These are phyloP conservation scores for Warburgia ugandensis DNA, from an alignment of 164 flowering plant species.

Conservation along the genomic window DNA sequence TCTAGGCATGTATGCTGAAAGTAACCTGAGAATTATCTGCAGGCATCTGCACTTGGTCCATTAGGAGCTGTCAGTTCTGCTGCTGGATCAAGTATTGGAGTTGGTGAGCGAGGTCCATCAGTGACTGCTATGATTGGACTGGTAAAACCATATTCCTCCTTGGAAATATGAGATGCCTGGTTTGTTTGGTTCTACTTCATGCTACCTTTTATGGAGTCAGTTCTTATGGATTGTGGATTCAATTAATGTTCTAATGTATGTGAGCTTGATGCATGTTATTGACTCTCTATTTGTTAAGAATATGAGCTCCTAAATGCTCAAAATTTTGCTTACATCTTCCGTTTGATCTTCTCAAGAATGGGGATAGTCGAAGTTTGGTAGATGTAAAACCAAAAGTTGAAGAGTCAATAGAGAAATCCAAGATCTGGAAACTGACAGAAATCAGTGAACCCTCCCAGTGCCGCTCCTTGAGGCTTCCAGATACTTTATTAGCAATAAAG, in stretches of 20 bases:
- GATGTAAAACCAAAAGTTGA: conserved; percentile 72
- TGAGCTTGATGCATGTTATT: background rate
- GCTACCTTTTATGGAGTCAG: background rate
- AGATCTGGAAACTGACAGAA: conserved; percentile 77
- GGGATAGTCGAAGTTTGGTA: conserved; percentile 49
- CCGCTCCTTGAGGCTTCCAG: conserved; percentile 56
- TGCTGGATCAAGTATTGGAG: conserved; percentile 5
- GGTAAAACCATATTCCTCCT: no score
- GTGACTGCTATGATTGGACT: background rate
- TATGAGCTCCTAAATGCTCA: background rate
- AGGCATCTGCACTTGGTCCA: background rate
- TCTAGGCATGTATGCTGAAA: background rate
- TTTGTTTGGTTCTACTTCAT: background rate
- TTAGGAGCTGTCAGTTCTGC: conserved; percentile 6
- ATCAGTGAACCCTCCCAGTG: conserved; percentile 60
- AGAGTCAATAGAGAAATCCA: conserved; percentile 66
- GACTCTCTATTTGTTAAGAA: background rate
- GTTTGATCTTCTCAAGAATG: conserved; percentile 31
- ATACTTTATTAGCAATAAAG: conserved; percentile 46
- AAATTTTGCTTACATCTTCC: background rate
- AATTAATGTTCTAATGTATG: background rate
- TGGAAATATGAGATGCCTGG: no score
- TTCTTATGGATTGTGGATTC: background rate
- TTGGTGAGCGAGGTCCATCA: conserved; percentile 9
- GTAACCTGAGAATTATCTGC: background rate